Percentiles rank a stretch among this genome's conserved stretches.
phyloP scores from a whole-genome alignment of 169 alveolate genomes.

The Cryptosporidium felis region DNA sequence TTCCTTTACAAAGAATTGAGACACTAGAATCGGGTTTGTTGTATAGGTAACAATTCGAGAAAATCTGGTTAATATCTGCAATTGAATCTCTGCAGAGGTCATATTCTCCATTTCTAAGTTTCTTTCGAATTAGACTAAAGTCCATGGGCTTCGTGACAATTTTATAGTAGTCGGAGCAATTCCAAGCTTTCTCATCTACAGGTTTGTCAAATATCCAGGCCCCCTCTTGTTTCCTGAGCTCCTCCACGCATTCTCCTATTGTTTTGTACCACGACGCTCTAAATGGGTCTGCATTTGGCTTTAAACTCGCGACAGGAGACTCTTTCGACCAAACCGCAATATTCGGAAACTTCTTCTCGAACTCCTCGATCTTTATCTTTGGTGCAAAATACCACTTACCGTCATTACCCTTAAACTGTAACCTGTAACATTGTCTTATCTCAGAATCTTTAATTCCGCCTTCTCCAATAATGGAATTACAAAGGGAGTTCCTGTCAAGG shows the following conservation, averaged over 20 bases:
- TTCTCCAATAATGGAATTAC: slow-evolving; percentile 17
- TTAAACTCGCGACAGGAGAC: slow-evolving; percentile 75
- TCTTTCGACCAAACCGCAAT: slow-evolving; percentile 84
- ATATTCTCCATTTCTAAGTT: slow-evolving; percentile 81
- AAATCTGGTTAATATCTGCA: slow-evolving; percentile 85
- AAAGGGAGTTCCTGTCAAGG: not conserved
- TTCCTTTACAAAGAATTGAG: slow-evolving; percentile 83
- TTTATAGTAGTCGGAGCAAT: slow-evolving; percentile 89
- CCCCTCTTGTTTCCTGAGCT: slow-evolving; percentile 85
- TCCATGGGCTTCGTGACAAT: slow-evolving; percentile 88
- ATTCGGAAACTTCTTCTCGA: slow-evolving; percentile 83
- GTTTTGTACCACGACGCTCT: slow-evolving; percentile 82
- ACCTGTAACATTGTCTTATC: slow-evolving; percentile 77
- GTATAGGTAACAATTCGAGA: slow-evolving; percentile 84
- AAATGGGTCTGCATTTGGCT: slow-evolving; percentile 78
- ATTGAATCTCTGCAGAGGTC: slow-evolving; percentile 81
- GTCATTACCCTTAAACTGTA: slow-evolving; percentile 80
- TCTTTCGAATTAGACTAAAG: slow-evolving; percentile 81
- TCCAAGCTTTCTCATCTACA: slow-evolving; percentile 87
- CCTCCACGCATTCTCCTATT: slow-evolving; percentile 78
- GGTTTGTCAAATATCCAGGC: slow-evolving; percentile 89
- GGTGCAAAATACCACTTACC: slow-evolving; percentile 88
- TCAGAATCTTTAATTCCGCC: slow-evolving; percentile 57
- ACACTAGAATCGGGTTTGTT: slow-evolving; percentile 86
- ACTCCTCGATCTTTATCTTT: slow-evolving; percentile 81